A percentile compares a stretch with the other conserved stretches of the same genome.
These are phyloP conservation scores for Mikania micrantha DNA, from an alignment of 129 eudicot genomes.

Conservation along the genomic window DNA sequence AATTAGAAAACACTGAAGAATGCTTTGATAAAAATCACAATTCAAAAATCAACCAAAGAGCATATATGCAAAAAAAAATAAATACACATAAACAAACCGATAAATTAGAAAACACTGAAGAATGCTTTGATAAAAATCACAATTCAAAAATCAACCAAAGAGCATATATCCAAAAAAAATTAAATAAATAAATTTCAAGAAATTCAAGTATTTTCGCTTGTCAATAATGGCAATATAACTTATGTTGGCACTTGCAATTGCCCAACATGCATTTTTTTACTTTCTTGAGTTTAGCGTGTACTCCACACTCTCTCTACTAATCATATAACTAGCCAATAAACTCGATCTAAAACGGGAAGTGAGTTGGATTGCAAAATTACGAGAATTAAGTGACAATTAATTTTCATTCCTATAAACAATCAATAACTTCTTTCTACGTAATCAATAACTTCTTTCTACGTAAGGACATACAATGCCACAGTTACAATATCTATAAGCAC, in stretches of 20 bases:
- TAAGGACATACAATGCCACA: too few species aligned
- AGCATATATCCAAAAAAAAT: neutral
- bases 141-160: neutral
- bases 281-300: neutral
- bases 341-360: neutral
- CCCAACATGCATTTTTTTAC: neutral
- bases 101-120: slow-evolving; percentile 1
- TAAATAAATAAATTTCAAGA: neutral
- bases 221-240: too few species aligned
- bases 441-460: too few species aligned
- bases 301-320: neutral
- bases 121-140: neutral
- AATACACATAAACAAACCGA: slow-evolving; percentile 20
- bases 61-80: neutral
- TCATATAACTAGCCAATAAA: neutral
- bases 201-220: neutral
- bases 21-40: neutral
- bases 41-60: neutral
- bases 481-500: too few species aligned
- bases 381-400: neutral
- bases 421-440: too few species aligned
- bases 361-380: neutral
- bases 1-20: slow-evolving; percentile 8
- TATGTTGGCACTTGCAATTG: neutral
- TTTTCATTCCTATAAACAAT: too few species aligned